Percentiles rank a stretch among this genome's conserved stretches.
These are phyloP conservation scores for Saitozyma sp. DNA, from an alignment of 768 basidiomycete genomes.

Conservation along the genomic window DNA sequence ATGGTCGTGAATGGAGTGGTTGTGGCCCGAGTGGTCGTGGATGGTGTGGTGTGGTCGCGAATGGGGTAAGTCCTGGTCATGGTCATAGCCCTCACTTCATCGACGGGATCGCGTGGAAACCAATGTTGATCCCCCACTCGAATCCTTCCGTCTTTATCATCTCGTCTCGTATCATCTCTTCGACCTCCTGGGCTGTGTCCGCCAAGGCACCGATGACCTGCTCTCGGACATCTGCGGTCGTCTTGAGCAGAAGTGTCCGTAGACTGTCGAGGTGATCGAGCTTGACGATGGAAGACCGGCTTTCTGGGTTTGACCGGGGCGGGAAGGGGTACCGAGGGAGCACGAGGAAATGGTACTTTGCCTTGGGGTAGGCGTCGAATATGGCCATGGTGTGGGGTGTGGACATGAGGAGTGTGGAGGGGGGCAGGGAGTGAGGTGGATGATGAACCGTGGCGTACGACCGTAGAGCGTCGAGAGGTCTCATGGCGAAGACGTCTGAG, in stretches of 20 bases:
- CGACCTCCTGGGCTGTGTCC: conserved; percentile 62
- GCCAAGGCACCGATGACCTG: conserved; percentile 60
- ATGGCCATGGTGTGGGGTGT: conserved; percentile 33
- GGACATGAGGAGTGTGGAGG: conserved; percentile 28
- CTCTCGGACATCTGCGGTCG: conserved; percentile 60
- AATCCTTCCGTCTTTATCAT: conserved; percentile 62
- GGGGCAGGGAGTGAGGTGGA: conserved; percentile 21
- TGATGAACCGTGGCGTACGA: conserved; percentile 32
- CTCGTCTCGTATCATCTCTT: conserved; percentile 69
- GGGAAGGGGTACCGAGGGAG: conserved; percentile 64
- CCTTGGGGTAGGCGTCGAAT: conserved; percentile 53
- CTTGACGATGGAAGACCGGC: conserved; percentile 39
- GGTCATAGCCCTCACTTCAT: conserved; percentile 66
- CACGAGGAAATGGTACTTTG: conserved; percentile 82
- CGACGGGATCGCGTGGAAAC: conserved; percentile 82
- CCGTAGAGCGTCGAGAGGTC: conserved; percentile 15
- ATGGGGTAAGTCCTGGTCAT: background rate
- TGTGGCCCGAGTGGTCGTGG: too few relatives aligned
- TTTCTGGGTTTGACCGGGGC: conserved; percentile 30
- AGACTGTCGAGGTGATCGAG: conserved; percentile 60
- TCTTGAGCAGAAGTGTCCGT: conserved; percentile 60
- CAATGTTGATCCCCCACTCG: conserved; percentile 62
- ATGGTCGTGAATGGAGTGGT: too few relatives aligned
- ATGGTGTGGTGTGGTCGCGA: background rate
- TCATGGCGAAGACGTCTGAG: background rate